Evolutionary conservation across 2,329 filamentous ascomycete species (phyloP).

Genomic region (Epichloe sibirici): DNA sequence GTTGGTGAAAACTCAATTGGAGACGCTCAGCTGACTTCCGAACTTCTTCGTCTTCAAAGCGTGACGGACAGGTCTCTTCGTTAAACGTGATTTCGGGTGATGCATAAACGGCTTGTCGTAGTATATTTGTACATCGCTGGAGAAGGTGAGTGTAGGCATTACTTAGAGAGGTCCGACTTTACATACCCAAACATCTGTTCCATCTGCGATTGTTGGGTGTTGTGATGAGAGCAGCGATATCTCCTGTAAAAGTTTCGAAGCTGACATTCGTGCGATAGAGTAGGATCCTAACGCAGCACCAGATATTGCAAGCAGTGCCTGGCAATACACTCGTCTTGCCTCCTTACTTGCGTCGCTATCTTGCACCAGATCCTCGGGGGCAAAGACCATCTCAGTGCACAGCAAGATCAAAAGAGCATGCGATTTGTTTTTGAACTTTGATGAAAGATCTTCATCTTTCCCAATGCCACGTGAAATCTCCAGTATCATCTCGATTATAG

Average conservation of each 20-base stretch:
- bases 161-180: neutral
- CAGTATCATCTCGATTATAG: conserved; percentile 25
- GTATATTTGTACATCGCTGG: conserved; percentile 19
- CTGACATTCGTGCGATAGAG: conserved; percentile 26
- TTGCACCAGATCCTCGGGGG: conserved; percentile 19
- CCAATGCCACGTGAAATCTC: conserved; percentile 18
- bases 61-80: conserved; percentile 15
- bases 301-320: conserved; percentile 26
- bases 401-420: conserved; percentile 28
- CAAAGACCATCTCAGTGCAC: conserved; percentile 28
- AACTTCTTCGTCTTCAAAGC: conserved; percentile 18
- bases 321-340: conserved; percentile 23
- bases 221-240: conserved; percentile 24
- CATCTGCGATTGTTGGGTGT: conserved; percentile 18
- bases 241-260: conserved; percentile 31
- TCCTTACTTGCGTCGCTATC: conserved; percentile 15
- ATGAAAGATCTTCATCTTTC: conserved; percentile 7
- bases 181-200: conserved; percentile 31
- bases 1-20: conserved; percentile 14
- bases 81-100: conserved; percentile 11
- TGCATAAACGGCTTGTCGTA: conserved; percentile 15
- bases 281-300: conserved; percentile 21
- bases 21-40: conserved; percentile 18
- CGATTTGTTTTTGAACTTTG: conserved; percentile 22
- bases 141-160: conserved; percentile 10